Conservation (phyloP, 345 rosid species). For the Lepidium aucheri region DNA sequence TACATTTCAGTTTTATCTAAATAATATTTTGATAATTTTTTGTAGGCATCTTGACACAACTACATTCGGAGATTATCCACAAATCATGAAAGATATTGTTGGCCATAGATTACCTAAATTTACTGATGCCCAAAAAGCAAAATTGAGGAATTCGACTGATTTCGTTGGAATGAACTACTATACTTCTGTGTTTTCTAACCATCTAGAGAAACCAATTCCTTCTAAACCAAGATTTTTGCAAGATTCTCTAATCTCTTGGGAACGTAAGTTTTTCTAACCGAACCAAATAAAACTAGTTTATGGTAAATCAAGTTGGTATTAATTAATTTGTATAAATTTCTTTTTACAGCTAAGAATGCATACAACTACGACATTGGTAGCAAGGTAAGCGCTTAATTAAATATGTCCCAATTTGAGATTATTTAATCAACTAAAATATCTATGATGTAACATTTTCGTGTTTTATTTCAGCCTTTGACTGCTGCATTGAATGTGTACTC, state of each 20-base stretch:
- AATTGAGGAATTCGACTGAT: constrained; percentile 30
- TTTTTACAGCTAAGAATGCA: too few relatives aligned
- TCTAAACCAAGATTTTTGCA: too few relatives aligned
- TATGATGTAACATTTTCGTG: not conserved
- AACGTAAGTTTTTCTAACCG: too few relatives aligned
- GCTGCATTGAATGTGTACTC: constrained; percentile 25
- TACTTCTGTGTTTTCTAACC: constrained; percentile 13
- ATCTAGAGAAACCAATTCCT: not conserved
- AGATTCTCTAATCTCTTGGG: too few relatives aligned
- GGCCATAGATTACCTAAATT: constrained; percentile 33
- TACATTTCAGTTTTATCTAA: not conserved
- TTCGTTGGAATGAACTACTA: constrained; percentile 38
- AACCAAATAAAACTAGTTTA: too few relatives aligned
- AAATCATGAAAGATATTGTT: constrained; percentile 26
- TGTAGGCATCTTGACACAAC: constrained; percentile 32
- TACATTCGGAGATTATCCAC: constrained; percentile 34
- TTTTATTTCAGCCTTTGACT: constrained; percentile 21
- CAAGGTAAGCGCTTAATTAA: too few relatives aligned
- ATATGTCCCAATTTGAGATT: not conserved
- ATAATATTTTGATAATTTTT: not conserved
- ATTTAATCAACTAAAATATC: not conserved
- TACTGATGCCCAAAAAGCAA: constrained; percentile 20
- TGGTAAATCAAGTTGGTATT: too few relatives aligned
- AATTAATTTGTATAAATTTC: too few relatives aligned
- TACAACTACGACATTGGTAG: not conserved